Evolutionary conservation across 1,139 yeast genomes (phyloP).

Genomic region (Taphrina sp.): DNA sequence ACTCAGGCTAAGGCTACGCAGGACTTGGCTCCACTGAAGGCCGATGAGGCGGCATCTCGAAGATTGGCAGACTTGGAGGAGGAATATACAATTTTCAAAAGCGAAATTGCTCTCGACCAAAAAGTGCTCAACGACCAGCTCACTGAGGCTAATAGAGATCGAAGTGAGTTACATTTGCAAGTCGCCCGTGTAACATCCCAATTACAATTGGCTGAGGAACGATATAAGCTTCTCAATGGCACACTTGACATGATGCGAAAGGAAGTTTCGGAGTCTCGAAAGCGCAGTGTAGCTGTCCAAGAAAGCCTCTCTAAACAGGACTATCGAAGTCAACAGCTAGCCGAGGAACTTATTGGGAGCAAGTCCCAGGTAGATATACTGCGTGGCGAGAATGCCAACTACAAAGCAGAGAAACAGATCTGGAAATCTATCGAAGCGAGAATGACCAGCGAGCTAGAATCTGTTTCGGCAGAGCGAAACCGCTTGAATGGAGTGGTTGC

Average conservation of each 20-base stretch:
- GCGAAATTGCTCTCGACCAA: slow-evolving; percentile 50
- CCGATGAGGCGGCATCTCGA: slow-evolving; percentile 42
- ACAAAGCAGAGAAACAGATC: slow-evolving; percentile 57
- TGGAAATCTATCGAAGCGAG: slow-evolving; percentile 54
- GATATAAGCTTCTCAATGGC: slow-evolving; percentile 45
- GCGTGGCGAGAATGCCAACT: slow-evolving; percentile 51
- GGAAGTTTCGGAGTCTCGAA: slow-evolving; percentile 52
- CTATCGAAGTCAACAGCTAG: slow-evolving; percentile 55
- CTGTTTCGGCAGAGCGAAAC: slow-evolving; percentile 58
- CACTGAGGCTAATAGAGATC: slow-evolving; percentile 50
- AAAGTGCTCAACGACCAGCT: slow-evolving; percentile 49
- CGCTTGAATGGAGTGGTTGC: slow-evolving; percentile 60
- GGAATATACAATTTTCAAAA: slow-evolving; percentile 46
- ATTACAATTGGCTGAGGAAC: slow-evolving; percentile 51
- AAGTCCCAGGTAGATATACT: slow-evolving; percentile 47
- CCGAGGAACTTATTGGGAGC: slow-evolving; percentile 54
- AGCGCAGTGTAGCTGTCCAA: slow-evolving; percentile 54
- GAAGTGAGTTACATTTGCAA: slow-evolving; percentile 50
- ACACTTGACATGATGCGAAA: slow-evolving; percentile 47
- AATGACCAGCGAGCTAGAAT: slow-evolving; percentile 56
- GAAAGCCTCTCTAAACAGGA: slow-evolving; percentile 57
- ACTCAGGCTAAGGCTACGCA: slow-evolving; percentile 38
- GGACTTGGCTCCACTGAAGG: slow-evolving; percentile 42
- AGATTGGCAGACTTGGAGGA: slow-evolving; percentile 44
- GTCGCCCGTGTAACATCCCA: slow-evolving; percentile 53